Percentiles rank a stretch among this genome's conserved stretches.
Evolutionary conservation across 2,329 filamentous ascomycete genomes (phyloP).

Genomic region (Microcera coccophila): DNA sequence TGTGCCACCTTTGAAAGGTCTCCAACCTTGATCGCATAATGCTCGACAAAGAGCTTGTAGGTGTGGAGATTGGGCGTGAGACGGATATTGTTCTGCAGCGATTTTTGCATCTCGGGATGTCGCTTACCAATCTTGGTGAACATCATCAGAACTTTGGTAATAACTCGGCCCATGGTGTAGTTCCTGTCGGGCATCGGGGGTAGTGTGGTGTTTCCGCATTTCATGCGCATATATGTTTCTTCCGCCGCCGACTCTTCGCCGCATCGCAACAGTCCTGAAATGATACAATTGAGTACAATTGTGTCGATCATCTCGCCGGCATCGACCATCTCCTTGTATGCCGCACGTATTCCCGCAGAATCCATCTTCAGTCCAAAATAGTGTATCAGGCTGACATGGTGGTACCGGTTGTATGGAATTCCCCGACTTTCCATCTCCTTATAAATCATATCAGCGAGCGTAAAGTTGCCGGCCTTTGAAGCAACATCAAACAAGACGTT

Average conservation of each 20-base stretch:
- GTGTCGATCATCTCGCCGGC: constrained; percentile 86
- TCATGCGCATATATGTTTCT: constrained; percentile 82
- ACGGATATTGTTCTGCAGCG: constrained; percentile 58
- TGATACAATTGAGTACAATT: constrained; percentile 79
- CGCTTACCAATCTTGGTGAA: constrained; percentile 52
- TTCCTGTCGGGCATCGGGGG: constrained; percentile 41
- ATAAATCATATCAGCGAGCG: constrained; percentile 78
- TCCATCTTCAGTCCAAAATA: constrained; percentile 75
- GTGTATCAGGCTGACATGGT: constrained; percentile 77
- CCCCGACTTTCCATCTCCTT: constrained; percentile 72
- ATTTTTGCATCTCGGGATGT: constrained; percentile 50
- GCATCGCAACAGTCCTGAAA: constrained; percentile 70
- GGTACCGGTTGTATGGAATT: constrained; percentile 69
- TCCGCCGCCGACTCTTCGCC: constrained; percentile 75
- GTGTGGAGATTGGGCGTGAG: constrained; percentile 74
- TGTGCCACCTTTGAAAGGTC: constrained; percentile 67
- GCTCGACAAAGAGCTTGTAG: constrained; percentile 72
- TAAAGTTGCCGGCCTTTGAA: constrained; percentile 78
- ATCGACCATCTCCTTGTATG: constrained; percentile 80
- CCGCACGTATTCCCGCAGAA: constrained; percentile 66
- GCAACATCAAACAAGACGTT: constrained; percentile 90
- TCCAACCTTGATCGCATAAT: constrained; percentile 66
- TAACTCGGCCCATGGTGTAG: constrained; percentile 45
- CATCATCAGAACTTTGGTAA: constrained; percentile 56
- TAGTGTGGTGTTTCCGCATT: constrained; percentile 48